Base-by-base conservation (phyloP, 2,329 filamentous ascomycete genomes). In the Aspergillus amoenus region DNA sequence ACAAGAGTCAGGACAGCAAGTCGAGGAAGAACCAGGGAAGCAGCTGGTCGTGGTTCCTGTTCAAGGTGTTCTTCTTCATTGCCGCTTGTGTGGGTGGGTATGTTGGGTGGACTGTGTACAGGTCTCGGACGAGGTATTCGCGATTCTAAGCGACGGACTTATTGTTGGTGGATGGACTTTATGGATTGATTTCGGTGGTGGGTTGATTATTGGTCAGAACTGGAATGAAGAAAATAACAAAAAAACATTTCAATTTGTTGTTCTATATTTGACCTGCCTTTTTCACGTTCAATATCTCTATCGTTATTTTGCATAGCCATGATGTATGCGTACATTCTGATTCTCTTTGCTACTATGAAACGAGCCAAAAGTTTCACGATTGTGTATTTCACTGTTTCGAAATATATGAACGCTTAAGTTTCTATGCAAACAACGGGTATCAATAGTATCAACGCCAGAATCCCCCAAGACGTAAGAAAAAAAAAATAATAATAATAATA, bases 51-150 rank as follows among this genome's bases (percentile, higher is more conserved):
- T 88, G 86, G 86, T 88, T 88, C 76, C 79, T 97, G 61, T 82
- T 92, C 75, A 97, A 97, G 84, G 81, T 91, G 61, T 71, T 97
- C 58, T 68, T 96, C 59, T 89, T 96, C 75, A 79, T 89, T 62
- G 73, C 87, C 30, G 84, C 86, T 15, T 66, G 88, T 44, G 89
- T 82, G 9, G 93, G 89, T 64, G 89, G 73, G 4, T 99, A 97
- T 73, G 86, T 92, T 44, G 93, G 91, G 27, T 97, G 83, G 73
- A 97, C 92, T 6, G 83, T 88, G 45, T 99, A 90, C 78, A 84
- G 93, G 70, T 76, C 88, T 62, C 76, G 73, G 60, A 81, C 78
- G 73, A 84, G 84, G 71, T 71, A 71, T 24, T 74, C 72, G 53
- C 65, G 73, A 45, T 75, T 75, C 56, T 73, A 64, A 64, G 56